Base-by-base conservation (phyloP, 495 filamentous ascomycete species). In the Filosporella fistucella region DNA sequence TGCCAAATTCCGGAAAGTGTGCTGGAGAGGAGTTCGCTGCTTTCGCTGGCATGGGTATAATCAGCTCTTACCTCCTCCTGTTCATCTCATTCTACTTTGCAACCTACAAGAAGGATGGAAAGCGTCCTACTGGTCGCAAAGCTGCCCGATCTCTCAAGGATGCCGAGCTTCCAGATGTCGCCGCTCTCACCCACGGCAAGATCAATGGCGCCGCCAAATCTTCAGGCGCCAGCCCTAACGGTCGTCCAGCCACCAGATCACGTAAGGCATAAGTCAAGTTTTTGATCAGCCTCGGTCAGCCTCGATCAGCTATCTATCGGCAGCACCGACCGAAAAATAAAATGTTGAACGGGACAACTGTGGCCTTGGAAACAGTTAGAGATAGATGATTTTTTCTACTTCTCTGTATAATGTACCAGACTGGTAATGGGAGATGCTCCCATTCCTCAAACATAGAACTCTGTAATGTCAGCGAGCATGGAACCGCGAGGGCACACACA, bases 51-150 rank as follows among this genome's bases (percentile, higher is more conserved):
- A 91, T 96, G 47, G 88, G 74, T 48, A 94, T 96, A 61, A 70
- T 98, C 58, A 87, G 76, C 70, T 93, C 86, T 34, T 98, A 98
- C 77, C 81, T 98, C 46, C 73, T 96, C 53, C 86, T 98, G 47
- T 98, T 98, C 80, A 95, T 98, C 74, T 89, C 85, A 41, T 98
- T 98, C 85, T 98, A 98, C 78, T 74, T 94, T 53, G 88, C 89
- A 39, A 98, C 93, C 45, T 98, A 98, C 74, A 89, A 86, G 69
- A 95, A 94, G 80, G 72, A 79, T 42, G 77, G 78, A 60, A 88
- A 86, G 75, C 65, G 68, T 25, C 67, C 71, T 23, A 74, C 69
- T 46, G 70, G 68, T 20, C 77, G 76, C 63, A 83, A 80, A 68
- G 49, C 73, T 69, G 57, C 77, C 63, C 18, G 70, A 64, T 67